Conservation (phyloP, 2,329 filamentous ascomycete genomes). For the Neopestalotiopsis sp. region DNA sequence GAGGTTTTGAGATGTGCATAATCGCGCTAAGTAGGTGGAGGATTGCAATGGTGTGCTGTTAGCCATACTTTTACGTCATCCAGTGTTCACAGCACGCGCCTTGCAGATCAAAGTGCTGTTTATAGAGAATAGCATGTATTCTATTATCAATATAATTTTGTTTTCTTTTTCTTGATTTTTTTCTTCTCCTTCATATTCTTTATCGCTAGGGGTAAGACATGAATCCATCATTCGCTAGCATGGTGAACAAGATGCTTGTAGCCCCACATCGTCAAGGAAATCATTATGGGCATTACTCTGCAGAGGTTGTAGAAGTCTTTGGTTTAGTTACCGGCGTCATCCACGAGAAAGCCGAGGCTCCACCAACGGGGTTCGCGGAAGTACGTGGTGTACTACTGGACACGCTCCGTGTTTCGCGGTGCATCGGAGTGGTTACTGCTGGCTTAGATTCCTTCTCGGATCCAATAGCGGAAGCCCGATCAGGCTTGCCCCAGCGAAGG, state of each 20-base stretch:
- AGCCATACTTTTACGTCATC: slow-evolving; percentile 17
- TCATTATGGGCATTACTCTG: slow-evolving; percentile 28
- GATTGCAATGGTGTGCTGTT: background rate
- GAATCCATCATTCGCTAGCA: background rate
- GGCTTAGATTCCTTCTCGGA: slow-evolving; percentile 48
- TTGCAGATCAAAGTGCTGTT: background rate
- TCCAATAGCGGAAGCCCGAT: slow-evolving; percentile 42
- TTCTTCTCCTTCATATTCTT: slow-evolving; percentile 17
- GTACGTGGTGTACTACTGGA: slow-evolving; percentile 53
- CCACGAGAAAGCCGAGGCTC: slow-evolving; percentile 94
- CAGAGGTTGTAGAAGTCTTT: slow-evolving; percentile 44
- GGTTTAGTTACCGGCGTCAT: slow-evolving; percentile 66
- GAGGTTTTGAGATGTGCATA: slow-evolving; percentile 15
- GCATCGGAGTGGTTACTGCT: slow-evolving; percentile 35
- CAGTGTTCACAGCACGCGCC: background rate
- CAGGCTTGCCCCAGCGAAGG: slow-evolving; percentile 57
- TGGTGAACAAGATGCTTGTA: background rate
- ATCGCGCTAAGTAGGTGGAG: slow-evolving; percentile 15
- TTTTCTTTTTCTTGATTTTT: slow-evolving; percentile 21
- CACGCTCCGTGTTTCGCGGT: slow-evolving; percentile 42
- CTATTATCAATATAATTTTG: slow-evolving; percentile 8
- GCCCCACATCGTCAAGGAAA: background rate
- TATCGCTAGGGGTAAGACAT: background rate
- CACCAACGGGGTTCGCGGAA: slow-evolving; percentile 82
- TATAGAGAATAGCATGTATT: background rate